Evolutionary conservation across 2,329 filamentous ascomycete species (phyloP).

Genomic region (Grosmannia penicillata): DNA sequence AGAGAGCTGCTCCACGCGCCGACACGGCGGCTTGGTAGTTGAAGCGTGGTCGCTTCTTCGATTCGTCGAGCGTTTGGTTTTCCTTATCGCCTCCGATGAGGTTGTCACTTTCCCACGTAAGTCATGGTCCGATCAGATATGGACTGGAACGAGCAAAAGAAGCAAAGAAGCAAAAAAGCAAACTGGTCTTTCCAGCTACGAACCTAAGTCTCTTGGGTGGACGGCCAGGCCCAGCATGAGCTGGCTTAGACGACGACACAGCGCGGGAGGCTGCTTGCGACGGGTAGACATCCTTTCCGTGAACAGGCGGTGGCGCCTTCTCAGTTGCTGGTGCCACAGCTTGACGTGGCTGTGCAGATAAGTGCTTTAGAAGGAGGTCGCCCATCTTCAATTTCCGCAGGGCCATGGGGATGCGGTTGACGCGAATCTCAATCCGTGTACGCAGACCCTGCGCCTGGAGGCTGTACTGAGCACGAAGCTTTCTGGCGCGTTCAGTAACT

Average conservation of each 20-base stretch:
- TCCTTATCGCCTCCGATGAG: constrained; percentile 60
- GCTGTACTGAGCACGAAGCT: constrained; percentile 76
- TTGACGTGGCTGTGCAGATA: constrained; percentile 28
- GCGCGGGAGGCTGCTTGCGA: constrained; percentile 1
- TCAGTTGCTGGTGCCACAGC: constrained; percentile 12
- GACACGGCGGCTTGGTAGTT: constrained; percentile 21
- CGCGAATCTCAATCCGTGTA: constrained; percentile 77
- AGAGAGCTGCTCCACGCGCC: constrained; percentile 49
- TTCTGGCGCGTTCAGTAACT: constrained; percentile 81
- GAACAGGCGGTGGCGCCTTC: constrained; percentile 28
- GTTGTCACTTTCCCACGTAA: constrained; percentile 36
- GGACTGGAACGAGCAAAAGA: too few species aligned
- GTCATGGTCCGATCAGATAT: too few species aligned
- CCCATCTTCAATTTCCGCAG: constrained; percentile 70
- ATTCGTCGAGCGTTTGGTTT: constrained; percentile 52
- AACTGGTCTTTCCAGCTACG: constrained; percentile 7
- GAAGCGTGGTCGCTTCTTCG: constrained; percentile 51
- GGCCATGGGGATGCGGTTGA: constrained; percentile 77
- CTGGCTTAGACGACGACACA: neutral
- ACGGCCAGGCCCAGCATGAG: constrained; percentile 11
- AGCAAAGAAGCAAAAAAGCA: too few species aligned
- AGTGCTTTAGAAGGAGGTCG: constrained; percentile 48
- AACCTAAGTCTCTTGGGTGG: constrained; percentile 38
- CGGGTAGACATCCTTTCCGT: constrained; percentile 28
- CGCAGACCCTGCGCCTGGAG: constrained; percentile 75